A percentile compares a stretch with the other conserved stretches of the same genome.
Evolutionary conservation across 768 basidiomycete genomes (phyloP).

Genomic region (Mycena leptocephala): DNA sequence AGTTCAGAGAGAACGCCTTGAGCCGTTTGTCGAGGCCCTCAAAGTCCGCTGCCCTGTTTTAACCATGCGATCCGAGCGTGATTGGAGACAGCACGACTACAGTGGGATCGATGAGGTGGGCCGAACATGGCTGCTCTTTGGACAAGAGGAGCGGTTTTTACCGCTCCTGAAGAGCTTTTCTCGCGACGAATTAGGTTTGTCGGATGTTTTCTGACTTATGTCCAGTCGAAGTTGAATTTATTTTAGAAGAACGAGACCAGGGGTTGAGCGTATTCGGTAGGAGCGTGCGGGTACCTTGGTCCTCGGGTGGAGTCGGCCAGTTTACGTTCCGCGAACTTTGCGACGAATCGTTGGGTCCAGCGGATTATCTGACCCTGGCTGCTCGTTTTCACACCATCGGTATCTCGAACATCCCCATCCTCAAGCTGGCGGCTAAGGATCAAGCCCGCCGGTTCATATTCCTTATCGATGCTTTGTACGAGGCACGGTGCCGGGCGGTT

Average conservation of each 20-base stretch:
- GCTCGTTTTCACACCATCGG: slow-evolving; percentile 65
- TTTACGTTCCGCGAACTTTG: slow-evolving; percentile 70
- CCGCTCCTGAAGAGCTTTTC: slow-evolving; percentile 26
- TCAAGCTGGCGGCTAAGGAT: slow-evolving; percentile 68
- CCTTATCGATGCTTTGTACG: slow-evolving; percentile 73
- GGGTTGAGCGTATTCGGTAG: slow-evolving; percentile 67
- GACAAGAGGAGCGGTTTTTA: slow-evolving; percentile 42
- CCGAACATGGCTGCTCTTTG: slow-evolving; percentile 52
- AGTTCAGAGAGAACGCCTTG: slow-evolving; percentile 70
- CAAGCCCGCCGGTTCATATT: slow-evolving; percentile 75
- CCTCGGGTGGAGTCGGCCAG: slow-evolving; percentile 55
- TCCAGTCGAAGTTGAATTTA: not conserved
- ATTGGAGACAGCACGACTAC: slow-evolving; percentile 57
- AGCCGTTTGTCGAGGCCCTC: slow-evolving; percentile 70
- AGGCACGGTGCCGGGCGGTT: slow-evolving; percentile 55
- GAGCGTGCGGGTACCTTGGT: slow-evolving; percentile 60
- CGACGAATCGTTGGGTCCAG: slow-evolving; percentile 67
- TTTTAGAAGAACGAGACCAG: slow-evolving; percentile 37
- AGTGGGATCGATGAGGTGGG: slow-evolving; percentile 27
- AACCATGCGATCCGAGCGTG: slow-evolving; percentile 59
- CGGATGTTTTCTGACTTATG: not conserved
- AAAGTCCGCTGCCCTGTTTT: slow-evolving; percentile 68
- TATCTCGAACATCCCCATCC: slow-evolving; percentile 65
- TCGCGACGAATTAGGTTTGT: not conserved
- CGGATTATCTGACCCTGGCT: slow-evolving; percentile 72